Base-by-base conservation (phyloP, 139 green algal genomes). In the Eudorina sp. region DNA sequence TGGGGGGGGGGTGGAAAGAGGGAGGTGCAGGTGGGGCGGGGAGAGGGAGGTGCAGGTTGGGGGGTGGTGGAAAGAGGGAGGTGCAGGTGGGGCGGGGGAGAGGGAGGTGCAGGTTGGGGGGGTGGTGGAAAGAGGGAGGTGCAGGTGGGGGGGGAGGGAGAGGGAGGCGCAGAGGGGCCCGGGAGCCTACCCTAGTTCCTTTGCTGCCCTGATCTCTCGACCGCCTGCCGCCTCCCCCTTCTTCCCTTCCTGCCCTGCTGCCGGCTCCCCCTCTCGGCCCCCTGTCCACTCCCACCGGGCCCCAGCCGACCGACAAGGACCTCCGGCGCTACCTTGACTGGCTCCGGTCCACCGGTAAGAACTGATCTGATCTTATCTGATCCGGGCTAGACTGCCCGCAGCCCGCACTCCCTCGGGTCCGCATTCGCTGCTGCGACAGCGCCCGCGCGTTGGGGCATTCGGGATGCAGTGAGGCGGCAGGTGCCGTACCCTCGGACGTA, bases 281-380 rank as follows among this genome's bases (percentile, higher is more conserved):
- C n/a, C n/a, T n/a, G n/a, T n/a, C 13, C 51, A 16, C 51, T 58
- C 51, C 16, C 16, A 16, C 51, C 66, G 34, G 53, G 38, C 82
- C 43, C 64, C 27, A 82, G n/a, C 94, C 95, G 1, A 88, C 93
- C 8, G 95, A 98, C 89, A 96, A 98, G 84, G 94, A 96, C 90
- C 90, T 97, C 8, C 91, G 43, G 29, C 73, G 83, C 16, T 98
- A 98, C 88, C 80, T 84, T 0, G 58, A 91, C 2, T 98, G 92
- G 91, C 89, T 98, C 77, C 53, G 89, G n/a, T 64, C 69, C 2
- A 98, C 94, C 14, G 93, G 86, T 38, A 93, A 0, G 72, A 91
- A 43, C 94, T 93, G 18, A 93, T n/a, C n/a, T n/a, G n/a, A n/a
- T n/a, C n/a, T n/a, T n/a, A n/a, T n/a, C n/a, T n/a, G n/a, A n/a